A percentile compares a stretch with the other conserved stretches of the same genome.
These are phyloP conservation scores for Haplosporangium gracile DNA, from an alignment of 192 early-diverging fungal genomes.

Conservation along the genomic window DNA sequence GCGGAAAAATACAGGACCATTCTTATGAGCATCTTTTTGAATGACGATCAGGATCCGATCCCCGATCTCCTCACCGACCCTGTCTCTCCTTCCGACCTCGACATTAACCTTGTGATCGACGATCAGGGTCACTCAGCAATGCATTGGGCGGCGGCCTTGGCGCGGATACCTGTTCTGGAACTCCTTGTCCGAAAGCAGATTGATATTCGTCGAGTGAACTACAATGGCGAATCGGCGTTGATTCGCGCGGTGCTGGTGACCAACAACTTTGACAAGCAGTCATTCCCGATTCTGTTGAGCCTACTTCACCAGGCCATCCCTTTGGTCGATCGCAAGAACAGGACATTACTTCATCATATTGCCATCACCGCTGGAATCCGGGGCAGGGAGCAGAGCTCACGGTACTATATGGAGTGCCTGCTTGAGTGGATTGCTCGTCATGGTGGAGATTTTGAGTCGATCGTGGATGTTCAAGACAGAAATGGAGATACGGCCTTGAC, in stretches of 20 bases:
- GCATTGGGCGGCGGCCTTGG: constrained; percentile 97
- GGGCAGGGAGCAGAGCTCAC: constrained; percentile 72
- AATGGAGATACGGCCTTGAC: constrained; percentile 91
- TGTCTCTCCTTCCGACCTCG: constrained; percentile 63
- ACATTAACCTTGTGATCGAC: constrained; percentile 91
- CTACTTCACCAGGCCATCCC: constrained; percentile 83
- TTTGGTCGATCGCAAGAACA: constrained; percentile 77
- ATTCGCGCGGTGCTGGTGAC: constrained; percentile 91
- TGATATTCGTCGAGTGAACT: constrained; percentile 78
- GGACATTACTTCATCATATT: constrained; percentile 95
- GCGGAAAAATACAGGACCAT: constrained; percentile 77
- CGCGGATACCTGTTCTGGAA: constrained; percentile 78
- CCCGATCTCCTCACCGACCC: constrained; percentile 64
- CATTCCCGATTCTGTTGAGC: constrained; percentile 82
- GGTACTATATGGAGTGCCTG: constrained; percentile 92
- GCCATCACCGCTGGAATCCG: constrained; percentile 77
- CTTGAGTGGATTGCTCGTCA: constrained; percentile 73
- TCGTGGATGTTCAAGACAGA: constrained; percentile 76
- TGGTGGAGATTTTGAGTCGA: constrained; percentile 58
- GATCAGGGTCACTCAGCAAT: constrained; percentile 94
- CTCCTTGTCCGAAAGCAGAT: constrained; percentile 86
- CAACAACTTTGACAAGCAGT: constrained; percentile 85
- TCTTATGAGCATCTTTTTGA: constrained; percentile 89
- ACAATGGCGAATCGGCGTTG: constrained; percentile 89
- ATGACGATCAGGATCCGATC: constrained; percentile 77